Base-by-base conservation (phyloP, 2,329 filamentous ascomycete genomes). In the Nannizziopsis barbatae region DNA sequence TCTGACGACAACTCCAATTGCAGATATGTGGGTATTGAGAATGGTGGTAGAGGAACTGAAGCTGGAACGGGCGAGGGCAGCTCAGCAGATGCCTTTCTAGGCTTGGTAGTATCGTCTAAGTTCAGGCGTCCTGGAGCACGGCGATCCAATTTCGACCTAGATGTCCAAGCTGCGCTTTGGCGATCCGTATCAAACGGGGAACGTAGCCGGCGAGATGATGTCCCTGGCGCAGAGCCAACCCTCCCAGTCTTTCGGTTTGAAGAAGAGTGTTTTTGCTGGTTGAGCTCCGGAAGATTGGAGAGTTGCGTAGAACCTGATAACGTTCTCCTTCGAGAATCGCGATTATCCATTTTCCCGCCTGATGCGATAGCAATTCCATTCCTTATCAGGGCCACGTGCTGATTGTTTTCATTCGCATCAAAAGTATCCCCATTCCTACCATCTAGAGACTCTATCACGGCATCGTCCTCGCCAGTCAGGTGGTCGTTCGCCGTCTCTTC, bases 1-100 rank as follows among this genome's bases (percentile, higher is more conserved):
- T 73, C 71, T 2, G 78, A 77, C 1, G 79, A 76, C 38, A 83
- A 69, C 59, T 83, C 79, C 22, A 83, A 67, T 51, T 81, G 78
- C n/a, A 83, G 66, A 57, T 81, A 81, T 0, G 79, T 81, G 1
- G 79, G 76, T 45, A 83, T 69, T 1, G 79, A 82, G 45, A 80
- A 62, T 5, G 79, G 79, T 5, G 79, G 79, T 1, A 81, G 62
- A 11, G 79, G 79, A 33, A 82, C 72, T 1, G 73, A 65, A 6
- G 69, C 56, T 12, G 76, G 73, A 60, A 76, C 71, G 2, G 71
- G 69, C 15, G 72, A 71, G 9, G 69, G 61, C 20, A 65, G 48
- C 14, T 40, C 50, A 10, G 36, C 20, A 22, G 47, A 37, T 41
- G 42, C 35, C 10, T 41, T 46, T 35, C 14, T 22, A 14, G 38